These are phyloP conservation scores for Spinellus fusiger DNA, from an alignment of 192 early-diverging fungal species.

Conservation along the genomic window DNA sequence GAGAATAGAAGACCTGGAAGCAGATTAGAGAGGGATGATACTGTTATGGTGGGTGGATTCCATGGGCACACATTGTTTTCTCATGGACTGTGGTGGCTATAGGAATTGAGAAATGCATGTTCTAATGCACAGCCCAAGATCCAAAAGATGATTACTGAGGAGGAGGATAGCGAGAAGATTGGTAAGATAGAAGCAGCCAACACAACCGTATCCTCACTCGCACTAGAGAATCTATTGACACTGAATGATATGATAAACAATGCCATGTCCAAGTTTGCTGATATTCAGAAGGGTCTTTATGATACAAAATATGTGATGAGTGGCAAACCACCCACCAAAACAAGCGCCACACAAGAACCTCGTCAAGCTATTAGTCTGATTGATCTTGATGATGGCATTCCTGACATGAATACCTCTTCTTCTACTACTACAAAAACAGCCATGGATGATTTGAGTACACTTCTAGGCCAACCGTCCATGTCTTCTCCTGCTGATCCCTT, in stretches of 20 bases:
- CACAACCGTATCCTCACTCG: neutral
- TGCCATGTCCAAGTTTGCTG: conserved; percentile 66
- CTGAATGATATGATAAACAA: conserved; percentile 79
- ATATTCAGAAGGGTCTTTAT: conserved; percentile 44
- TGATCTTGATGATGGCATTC: conserved; percentile 34
- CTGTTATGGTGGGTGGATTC: conserved; percentile 33
- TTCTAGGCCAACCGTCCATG: conserved; percentile 10
- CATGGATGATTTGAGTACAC: conserved; percentile 15
- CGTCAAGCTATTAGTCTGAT: conserved; percentile 39
- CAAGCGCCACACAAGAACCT: conserved; percentile 7
- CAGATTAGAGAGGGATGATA: conserved; percentile 41
- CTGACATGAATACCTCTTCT: neutral
- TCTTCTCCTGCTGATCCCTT: conserved; percentile 15
- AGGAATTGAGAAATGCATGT: conserved; percentile 63
- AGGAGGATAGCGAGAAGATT: conserved; percentile 71
- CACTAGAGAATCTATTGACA: conserved; percentile 55
- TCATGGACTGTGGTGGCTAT: neutral
- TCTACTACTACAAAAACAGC: conserved; percentile 14
- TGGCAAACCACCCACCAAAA: conserved; percentile 11
- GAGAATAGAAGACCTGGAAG: conserved; percentile 57
- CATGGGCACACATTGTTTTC: neutral
- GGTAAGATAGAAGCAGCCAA: conserved; percentile 39
- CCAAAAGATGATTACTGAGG: conserved; percentile 63
- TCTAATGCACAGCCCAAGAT: conserved; percentile 68
- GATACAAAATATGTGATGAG: conserved; percentile 31